Percentiles rank a stretch among this genome's conserved stretches.
Evolutionary conservation across 192 early-diverging fungal species (phyloP).

Genomic region (Pecoramyces ruminantium): DNA sequence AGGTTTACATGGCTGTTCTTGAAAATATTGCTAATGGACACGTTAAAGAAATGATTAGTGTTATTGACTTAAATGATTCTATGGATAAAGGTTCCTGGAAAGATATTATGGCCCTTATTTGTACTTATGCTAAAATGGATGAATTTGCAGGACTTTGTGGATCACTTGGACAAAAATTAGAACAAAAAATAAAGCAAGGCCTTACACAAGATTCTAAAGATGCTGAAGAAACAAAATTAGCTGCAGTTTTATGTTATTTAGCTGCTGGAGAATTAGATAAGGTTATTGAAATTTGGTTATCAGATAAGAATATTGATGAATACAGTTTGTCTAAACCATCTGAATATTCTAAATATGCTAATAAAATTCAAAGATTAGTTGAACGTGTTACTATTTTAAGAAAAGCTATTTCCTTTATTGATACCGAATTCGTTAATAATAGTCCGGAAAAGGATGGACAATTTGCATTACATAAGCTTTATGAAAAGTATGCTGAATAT

Average conservation of each 20-base stretch:
- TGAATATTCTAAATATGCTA: constrained; percentile 22
- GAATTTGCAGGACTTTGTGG: constrained; percentile 59
- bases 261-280: constrained; percentile 66
- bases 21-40: constrained; percentile 67
- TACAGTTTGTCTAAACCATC: constrained; percentile 9
- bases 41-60: constrained; percentile 58
- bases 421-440: constrained; percentile 38
- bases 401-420: constrained; percentile 78
- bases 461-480: constrained; percentile 46
- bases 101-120: constrained; percentile 79
- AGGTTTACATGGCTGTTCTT: constrained; percentile 69
- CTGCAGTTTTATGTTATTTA: constrained; percentile 67
- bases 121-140: constrained; percentile 78
- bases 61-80: constrained; percentile 43
- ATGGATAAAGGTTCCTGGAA: constrained; percentile 52
- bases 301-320: constrained; percentile 20
- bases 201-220: not conserved
- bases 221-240: constrained; percentile 24
- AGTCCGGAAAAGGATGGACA: constrained; percentile 4
- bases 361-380: constrained; percentile 55
- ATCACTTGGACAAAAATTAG: constrained; percentile 38
- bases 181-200: not conserved
- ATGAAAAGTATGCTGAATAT: constrained; percentile 78
- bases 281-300: constrained; percentile 69
- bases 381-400: constrained; percentile 90